Evolutionary conservation across 176 grass and related monocot genomes (phyloP).

Genomic region (Zoysia pacifica): DNA sequence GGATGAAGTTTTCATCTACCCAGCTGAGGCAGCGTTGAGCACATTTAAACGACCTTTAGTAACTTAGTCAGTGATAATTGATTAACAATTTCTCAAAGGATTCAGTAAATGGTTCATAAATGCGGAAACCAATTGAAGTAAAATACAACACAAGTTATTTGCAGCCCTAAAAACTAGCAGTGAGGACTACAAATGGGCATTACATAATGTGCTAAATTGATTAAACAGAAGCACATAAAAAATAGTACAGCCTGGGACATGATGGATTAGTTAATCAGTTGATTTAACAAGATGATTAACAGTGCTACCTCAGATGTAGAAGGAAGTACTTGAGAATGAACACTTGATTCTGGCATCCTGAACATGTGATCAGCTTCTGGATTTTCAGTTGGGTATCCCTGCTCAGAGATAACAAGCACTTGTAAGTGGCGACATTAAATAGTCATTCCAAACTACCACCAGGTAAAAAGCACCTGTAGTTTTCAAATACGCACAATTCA

Average conservation of each 20-base stretch:
- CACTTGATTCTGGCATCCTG: constrained; percentile 56
- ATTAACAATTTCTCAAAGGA: neutral
- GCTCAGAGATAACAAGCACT: neutral
- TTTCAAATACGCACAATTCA: neutral
- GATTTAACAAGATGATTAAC: neutral
- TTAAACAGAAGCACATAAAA: neutral
- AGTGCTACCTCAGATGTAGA: constrained; percentile 63
- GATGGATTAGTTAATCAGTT: neutral
- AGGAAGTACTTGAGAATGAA: constrained; percentile 52
- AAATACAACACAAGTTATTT: constrained; percentile 10
- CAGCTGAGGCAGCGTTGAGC: neutral
- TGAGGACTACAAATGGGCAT: neutral
- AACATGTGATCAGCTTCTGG: constrained; percentile 58
- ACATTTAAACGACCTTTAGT: neutral
- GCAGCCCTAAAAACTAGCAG: neutral
- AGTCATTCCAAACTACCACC: neutral
- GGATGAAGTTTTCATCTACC: neutral
- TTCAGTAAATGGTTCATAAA: constrained; percentile 29
- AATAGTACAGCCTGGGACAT: neutral
- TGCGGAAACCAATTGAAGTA: neutral
- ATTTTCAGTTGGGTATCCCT: constrained; percentile 50
- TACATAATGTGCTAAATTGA: neutral
- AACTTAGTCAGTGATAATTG: neutral
- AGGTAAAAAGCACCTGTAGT: neutral
- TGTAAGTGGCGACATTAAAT: constrained; percentile 6